Evolutionary conservation across 2,329 filamentous ascomycete species (phyloP).

Genomic region (Sclerotinia spermophila): DNA sequence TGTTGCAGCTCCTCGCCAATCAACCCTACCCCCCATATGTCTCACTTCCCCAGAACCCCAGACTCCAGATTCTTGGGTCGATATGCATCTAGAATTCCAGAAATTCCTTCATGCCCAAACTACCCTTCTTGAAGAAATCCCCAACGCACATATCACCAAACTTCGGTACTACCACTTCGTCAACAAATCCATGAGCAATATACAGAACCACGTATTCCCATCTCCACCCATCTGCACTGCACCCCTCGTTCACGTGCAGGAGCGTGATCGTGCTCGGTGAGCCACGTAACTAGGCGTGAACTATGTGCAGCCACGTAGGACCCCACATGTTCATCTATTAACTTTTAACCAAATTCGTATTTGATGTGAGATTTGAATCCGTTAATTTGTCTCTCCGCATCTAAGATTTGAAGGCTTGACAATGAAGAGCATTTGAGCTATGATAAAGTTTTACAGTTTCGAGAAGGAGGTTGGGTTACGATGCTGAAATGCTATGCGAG

Average conservation of each 20-base stretch:
- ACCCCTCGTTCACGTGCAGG: conserved; percentile 4
- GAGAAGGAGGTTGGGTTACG: neutral
- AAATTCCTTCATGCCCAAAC: neutral
- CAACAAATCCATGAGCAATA: neutral
- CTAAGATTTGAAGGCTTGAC: neutral
- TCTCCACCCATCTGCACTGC: conserved; percentile 1
- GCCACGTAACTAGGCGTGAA: conserved; percentile 2
- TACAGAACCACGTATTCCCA: neutral
- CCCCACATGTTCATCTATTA: conserved; percentile 8
- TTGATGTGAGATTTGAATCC: neutral
- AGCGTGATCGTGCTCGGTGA: neutral
- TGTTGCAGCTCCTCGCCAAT: neutral
- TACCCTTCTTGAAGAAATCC: neutral
- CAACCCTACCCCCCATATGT: neutral
- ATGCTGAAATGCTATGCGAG: neutral
- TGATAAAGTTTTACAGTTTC: neutral
- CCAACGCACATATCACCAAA: neutral
- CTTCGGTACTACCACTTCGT: neutral
- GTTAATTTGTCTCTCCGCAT: neutral
- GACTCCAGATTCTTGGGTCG: neutral
- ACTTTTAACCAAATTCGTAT: neutral
- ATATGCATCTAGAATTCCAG: neutral
- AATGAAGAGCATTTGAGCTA: neutral
- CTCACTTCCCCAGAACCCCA: conserved; percentile 3
- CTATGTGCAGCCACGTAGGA: conserved; percentile 3